These are phyloP conservation scores for Blastobotrys americana DNA, from an alignment of 805 yeast species.

Conservation along the genomic window DNA sequence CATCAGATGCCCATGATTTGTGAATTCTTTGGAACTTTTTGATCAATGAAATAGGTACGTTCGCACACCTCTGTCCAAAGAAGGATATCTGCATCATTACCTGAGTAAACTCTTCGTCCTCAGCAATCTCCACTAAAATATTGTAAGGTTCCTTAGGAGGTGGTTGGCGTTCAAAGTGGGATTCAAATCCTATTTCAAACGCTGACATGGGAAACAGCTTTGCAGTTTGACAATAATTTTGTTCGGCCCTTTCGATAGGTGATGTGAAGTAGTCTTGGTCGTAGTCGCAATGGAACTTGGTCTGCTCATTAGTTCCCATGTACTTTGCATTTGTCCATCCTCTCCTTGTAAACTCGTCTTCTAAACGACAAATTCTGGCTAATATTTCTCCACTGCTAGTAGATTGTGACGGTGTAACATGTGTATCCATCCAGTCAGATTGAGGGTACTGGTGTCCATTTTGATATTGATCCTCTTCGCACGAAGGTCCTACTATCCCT, in stretches of 20 bases:
- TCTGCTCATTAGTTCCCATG: slow-evolving; percentile 10
- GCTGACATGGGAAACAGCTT: slow-evolving; percentile 12
- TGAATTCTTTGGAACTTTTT: slow-evolving; percentile 12
- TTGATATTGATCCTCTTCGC: neutral
- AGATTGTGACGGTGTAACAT: no score
- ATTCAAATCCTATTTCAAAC: slow-evolving; percentile 5
- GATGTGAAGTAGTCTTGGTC: slow-evolving; percentile 6
- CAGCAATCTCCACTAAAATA: slow-evolving; percentile 10
- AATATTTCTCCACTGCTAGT: slow-evolving; percentile 5
- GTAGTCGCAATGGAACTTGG: slow-evolving; percentile 7
- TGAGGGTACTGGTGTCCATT: no score
- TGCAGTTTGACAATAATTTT: neutral
- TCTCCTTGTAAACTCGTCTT: slow-evolving; percentile 1
- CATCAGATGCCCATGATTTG: slow-evolving; percentile 12
- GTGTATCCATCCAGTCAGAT: no score
- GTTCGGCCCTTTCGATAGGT: slow-evolving; percentile 1
- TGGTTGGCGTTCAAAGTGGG: no score
- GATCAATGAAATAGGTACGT: slow-evolving; percentile 7
- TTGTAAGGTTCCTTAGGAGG: neutral
- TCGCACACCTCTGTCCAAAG: neutral
- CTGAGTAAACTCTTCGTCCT: slow-evolving; percentile 14
- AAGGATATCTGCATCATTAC: slow-evolving; percentile 9
- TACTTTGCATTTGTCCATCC: slow-evolving; percentile 9
- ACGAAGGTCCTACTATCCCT: slow-evolving; percentile 4
- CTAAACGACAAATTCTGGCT: slow-evolving; percentile 5